Evolutionary conservation across 2,329 filamentous ascomycete species (phyloP), one percentile per base, ranked within the genome.

Genomic region (Sporothrix inflata): DNA sequence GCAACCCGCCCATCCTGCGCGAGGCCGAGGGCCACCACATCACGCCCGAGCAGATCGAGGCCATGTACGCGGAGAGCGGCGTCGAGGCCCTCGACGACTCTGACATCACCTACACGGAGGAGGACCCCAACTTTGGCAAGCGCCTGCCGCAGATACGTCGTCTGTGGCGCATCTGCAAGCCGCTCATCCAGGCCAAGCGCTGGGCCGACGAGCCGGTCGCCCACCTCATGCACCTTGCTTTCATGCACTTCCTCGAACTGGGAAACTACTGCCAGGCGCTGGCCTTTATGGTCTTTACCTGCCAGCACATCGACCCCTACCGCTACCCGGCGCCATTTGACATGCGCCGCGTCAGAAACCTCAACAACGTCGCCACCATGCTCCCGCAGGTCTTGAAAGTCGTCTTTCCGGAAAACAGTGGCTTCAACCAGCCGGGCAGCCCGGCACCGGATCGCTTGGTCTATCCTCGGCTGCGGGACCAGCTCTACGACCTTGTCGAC

Each of bases 151-250:
- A 78, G n/a, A 76, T 85, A 14, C 74, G 77, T 8, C 75, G 74
- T 24, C 78, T 80, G 70, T 85, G 83, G 82, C 69, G 76, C 30
- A 69, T 78, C 42, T 84, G 83, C 76, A 76, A 77, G 71, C 80
- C 80, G 21, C 81, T 86, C 30, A 76, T 81, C 14, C 71, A 78
- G 9, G 79, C 79, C 27, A 74, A 74, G 1, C 77, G 84, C 71
- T 88, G 84, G 83, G 86, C 86, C 4, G 77, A 85, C 55, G 83
- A 86, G 71, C 87, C 87, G 1, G 75, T 88, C 12, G 80, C 82
- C 0, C 79, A 84, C 42, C 77, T 85, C 1, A 74, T 88, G 40
- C 79, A 85, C 55, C 80, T 85, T 34, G 80, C 81, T 40, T 80
- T 85, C 24, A 79, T 85, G 53, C 83, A 84, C 74, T 85, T 85